A percentile compares a stretch with the other conserved stretches of the same genome.
These are phyloP conservation scores for Mycena olivaceomarginata DNA, from an alignment of 768 basidiomycete genomes.

Conservation along the genomic window DNA sequence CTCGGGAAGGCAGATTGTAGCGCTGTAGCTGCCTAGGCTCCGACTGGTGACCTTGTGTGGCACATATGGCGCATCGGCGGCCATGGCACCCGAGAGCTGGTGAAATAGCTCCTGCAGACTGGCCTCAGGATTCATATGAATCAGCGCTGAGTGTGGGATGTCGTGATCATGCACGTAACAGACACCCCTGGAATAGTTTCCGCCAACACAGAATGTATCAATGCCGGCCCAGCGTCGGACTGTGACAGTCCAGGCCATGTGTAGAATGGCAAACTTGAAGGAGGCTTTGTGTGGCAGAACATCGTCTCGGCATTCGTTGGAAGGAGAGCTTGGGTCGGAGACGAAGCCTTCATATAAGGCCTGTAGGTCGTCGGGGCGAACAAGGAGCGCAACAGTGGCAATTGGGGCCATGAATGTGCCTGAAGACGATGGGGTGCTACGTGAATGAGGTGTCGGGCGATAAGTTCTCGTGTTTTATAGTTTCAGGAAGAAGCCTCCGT, in stretches of 20 bases:
- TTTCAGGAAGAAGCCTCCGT: neutral
- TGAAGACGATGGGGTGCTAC: constrained; percentile 2
- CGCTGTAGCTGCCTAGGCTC: constrained; percentile 14
- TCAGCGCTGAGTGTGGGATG: constrained; percentile 2
- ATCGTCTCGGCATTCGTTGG: constrained; percentile 9
- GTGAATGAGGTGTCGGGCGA: neutral
- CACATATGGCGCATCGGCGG: constrained; percentile 11
- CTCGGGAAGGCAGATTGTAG: constrained; percentile 18
- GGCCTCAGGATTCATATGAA: constrained; percentile 10
- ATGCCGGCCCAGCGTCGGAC: constrained; percentile 19
- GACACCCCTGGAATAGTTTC: constrained; percentile 11
- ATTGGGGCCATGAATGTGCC: constrained; percentile 19
- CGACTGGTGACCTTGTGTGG: constrained; percentile 9
- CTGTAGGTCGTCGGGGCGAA: constrained; percentile 14
- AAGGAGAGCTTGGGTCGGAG: neutral
- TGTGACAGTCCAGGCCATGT: constrained; percentile 18
- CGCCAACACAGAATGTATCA: constrained; percentile 10
- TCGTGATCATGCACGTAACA: constrained; percentile 16
- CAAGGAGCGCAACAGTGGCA: constrained; percentile 12
- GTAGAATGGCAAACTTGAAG: constrained; percentile 20
- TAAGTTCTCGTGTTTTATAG: neutral
- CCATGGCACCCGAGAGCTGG: constrained; percentile 13
- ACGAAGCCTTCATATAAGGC: constrained; percentile 10
- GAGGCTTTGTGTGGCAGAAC: constrained; percentile 5
- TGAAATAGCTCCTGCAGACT: constrained; percentile 10